Conservation (phyloP, 768 basidiomycete species). For the Termitomyces sp. region DNA sequence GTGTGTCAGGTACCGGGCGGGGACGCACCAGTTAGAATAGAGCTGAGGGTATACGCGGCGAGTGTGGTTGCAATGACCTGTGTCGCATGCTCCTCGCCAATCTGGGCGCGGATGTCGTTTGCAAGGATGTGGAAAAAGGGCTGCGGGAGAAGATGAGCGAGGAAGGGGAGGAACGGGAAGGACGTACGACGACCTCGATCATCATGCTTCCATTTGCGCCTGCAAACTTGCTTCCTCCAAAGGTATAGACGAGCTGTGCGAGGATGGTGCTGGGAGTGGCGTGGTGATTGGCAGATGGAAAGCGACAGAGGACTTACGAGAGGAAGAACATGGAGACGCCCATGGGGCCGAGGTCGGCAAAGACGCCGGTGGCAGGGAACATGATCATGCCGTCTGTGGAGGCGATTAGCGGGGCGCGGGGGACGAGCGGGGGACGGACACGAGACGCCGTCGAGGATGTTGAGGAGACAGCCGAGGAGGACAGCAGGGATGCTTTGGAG, state of each 20-base stretch:
- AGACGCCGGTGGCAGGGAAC: conserved; percentile 81
- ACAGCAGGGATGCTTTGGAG: conserved; percentile 71
- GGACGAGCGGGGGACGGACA: conserved; percentile 41
- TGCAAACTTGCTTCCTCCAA: conserved; percentile 84
- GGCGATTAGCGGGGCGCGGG: neutral
- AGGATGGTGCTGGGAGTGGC: conserved; percentile 54
- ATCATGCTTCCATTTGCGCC: conserved; percentile 95
- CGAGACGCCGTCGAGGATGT: conserved; percentile 90
- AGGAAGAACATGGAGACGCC: conserved; percentile 97
- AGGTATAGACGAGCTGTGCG: conserved; percentile 78
- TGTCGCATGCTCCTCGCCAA: conserved; percentile 62
- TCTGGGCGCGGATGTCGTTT: conserved; percentile 60
- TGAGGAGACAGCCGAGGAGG: conserved; percentile 76
- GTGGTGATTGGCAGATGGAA: neutral
- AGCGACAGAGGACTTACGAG: conserved; percentile 45
- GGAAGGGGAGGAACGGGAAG: neutral
- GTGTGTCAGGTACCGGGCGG: neutral
- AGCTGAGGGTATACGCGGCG: conserved; percentile 81
- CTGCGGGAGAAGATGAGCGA: conserved; percentile 25
- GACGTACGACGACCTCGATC: conserved; percentile 92
- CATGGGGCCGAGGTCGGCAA: conserved; percentile 74
- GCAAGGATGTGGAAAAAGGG: conserved; percentile 96
- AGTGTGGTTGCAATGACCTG: conserved; percentile 91
- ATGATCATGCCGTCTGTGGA: conserved; percentile 86
- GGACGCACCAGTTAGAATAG: conserved; percentile 72